Base-by-base conservation (phyloP, 768 basidiomycete species). In the Astraeus odoratus region DNA sequence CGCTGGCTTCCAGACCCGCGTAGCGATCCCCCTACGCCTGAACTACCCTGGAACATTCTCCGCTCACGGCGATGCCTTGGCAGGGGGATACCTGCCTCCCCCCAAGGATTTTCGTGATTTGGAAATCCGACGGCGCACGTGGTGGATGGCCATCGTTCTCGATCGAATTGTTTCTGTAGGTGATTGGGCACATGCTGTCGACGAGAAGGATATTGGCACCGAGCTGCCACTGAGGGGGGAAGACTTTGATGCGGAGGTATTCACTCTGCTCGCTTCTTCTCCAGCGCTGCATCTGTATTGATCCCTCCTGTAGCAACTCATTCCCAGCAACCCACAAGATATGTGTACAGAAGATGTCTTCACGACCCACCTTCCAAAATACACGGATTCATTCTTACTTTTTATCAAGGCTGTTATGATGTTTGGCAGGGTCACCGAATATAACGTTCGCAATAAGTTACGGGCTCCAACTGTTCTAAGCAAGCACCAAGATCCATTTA, bases 61-160 rank as follows among this genome's bases (percentile, higher is more conserved):
- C 5, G 76, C 76, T 12, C 79, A 84, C 46, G 78, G 74, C 4
- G 77, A 71, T 52, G 75, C 72, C 43, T 80, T 82, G n/a, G 80
- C 84, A 8, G 81, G 80, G 12, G 86, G 86, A 34, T 92, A 89
- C 62, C 68, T 92, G 12, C 79, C 83, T 3, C 85, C 88, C 12
- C 88, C 88, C 0, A 86, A 77, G 58, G 83, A 85, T 58, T 60
- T 78, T 34, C 76, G 75, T 16, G 89, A 91, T 51, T 64, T 89
- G 44, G 88, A 92, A 65, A 81, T 77, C 34, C 72, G 88, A 49
- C 73, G 89, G 40, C 74, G 89, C 42, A 84, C 87, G 4, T 92
- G 89, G 89, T 92, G 88, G 88, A 89, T 89, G 85, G 81, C 86
- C 16, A 79, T 92, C 31, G 66, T 89, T 37, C 90, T 91, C 59